Percentiles rank a stretch among this genome's conserved stretches.
Evolutionary conservation across 2,329 filamentous ascomycete genomes (phyloP).

Genomic region (Phyllosticta citriasiana): DNA sequence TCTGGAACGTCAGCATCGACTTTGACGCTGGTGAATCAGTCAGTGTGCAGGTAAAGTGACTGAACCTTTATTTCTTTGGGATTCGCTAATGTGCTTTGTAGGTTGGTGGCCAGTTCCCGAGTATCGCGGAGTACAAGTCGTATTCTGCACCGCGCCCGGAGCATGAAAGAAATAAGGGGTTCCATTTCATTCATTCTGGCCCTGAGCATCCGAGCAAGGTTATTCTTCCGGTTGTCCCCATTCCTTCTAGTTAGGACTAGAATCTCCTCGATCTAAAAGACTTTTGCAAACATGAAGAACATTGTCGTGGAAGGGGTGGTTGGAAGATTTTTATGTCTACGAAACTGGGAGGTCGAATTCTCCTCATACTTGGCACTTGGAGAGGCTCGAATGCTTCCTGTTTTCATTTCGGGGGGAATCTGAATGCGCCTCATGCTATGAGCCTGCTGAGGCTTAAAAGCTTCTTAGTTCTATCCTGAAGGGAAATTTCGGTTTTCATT

Average conservation of each 20-base stretch:
- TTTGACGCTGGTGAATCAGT: conserved; percentile 34
- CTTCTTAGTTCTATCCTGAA: too few relatives aligned
- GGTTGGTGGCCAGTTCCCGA: conserved; percentile 19
- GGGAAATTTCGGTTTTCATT: too few relatives aligned
- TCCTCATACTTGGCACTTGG: background rate
- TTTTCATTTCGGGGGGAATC: too few relatives aligned
- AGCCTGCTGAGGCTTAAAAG: too few relatives aligned
- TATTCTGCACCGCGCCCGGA: conserved; percentile 31
- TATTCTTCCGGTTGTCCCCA: conserved; percentile 27
- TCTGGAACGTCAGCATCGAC: conserved; percentile 38
- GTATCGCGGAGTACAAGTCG: conserved; percentile 31
- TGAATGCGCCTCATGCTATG: too few relatives aligned
- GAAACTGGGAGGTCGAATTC: background rate
- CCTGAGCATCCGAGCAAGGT: conserved; percentile 28
- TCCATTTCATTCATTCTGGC: conserved; percentile 30
- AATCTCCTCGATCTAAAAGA: too few relatives aligned
- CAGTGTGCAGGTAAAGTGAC: conserved; percentile 12
- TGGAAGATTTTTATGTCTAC: too few relatives aligned
- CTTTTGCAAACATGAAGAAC: too few relatives aligned
- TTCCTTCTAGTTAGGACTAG: background rate
- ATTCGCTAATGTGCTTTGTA: background rate
- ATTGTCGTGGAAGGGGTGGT: too few relatives aligned
- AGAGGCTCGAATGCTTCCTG: background rate
- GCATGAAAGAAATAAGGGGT: conserved; percentile 32
- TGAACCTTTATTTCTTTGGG: background rate